phyloP scores from a whole-genome alignment of 2,329 filamentous ascomycete genomes.

The Aspergillus sp. region DNA sequence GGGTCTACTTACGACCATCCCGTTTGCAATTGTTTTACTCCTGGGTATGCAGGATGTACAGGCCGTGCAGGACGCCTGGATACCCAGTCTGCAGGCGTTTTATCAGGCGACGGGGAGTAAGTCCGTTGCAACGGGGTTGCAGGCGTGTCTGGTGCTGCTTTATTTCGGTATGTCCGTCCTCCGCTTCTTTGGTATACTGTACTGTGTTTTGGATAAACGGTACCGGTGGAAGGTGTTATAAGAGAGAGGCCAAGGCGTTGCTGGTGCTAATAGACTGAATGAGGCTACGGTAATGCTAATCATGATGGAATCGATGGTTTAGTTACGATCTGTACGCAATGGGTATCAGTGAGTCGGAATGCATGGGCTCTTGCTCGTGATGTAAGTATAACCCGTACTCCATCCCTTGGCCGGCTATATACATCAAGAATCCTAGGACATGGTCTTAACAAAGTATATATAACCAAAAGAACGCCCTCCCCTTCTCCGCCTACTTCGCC shows the following conservation, averaged over 20 bases:
- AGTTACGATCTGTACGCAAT: constrained; percentile 17
- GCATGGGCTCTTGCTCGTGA: constrained; percentile 17
- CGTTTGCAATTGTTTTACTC: constrained; percentile 27
- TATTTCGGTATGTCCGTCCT: constrained; percentile 9
- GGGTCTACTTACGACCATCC: constrained; percentile 28
- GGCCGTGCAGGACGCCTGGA: constrained; percentile 20
- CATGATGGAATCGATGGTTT: neutral
- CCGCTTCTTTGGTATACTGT: constrained; percentile 13
- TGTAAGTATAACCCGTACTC: neutral
- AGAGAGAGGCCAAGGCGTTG: no score
- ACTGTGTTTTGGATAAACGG: neutral
- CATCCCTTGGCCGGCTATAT: no score
- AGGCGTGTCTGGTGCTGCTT: constrained; percentile 14
- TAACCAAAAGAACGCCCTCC: constrained; percentile 9
- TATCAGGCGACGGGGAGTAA: constrained; percentile 27
- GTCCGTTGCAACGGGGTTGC: constrained; percentile 16
- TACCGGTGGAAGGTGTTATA: neutral
- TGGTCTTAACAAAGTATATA: neutral
- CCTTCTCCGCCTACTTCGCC: constrained; percentile 10
- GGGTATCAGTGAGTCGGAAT: constrained; percentile 13
- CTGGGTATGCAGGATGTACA: constrained; percentile 27
- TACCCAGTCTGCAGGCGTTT: constrained; percentile 18
- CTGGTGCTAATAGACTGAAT: no score
- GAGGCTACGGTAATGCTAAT: no score
- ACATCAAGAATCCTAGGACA: neutral